Base-by-base conservation (phyloP, 2,329 filamentous ascomycete species). In the Ustulina deusta region DNA sequence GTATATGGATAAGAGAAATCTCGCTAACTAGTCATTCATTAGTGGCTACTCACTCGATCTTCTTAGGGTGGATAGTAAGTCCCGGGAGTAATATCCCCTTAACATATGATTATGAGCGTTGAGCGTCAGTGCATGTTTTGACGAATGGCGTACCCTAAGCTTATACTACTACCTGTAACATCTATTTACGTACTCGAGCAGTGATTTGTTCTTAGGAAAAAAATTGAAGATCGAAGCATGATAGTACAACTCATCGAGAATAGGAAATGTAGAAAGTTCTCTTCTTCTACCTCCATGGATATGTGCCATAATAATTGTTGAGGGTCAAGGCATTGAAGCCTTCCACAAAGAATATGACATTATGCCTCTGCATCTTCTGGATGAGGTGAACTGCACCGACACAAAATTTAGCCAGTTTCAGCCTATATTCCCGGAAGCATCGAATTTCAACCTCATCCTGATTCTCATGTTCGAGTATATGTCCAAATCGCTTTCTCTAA, bases 371-470 rank as follows among this genome's bases (percentile, higher is more conserved):
- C 0, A 85, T 86, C 17, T 79, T 82, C 62, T 83, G 79, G 68
- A 91, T 83, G 68, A 63, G 67, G 51, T 86, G 83, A 40, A 91
- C 84, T 63, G 88, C 88, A 75, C 94, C 91, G 65, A 93, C 83
- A 69, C 89, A 85, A 71, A 87, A 91, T 34, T 84, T 82, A 54
- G 83, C 83, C 36, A 93, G 83, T 73, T 84, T 85, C 68, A 48
- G 61, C 10, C 48, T 36, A 20, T 68, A 61, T 13, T 82, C 78
- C 36, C 88, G 84, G 80, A 89, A 92, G 49, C 83, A 82, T 27
- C 78, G 78, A 70, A 94, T 85, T 81, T 94, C 91, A 38, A n/a
- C n/a, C n/a, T 89, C 88, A 72, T 94, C 90, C 6, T 90, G 84
- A 69, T 93, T n/a, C n/a, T n/a, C 89, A 77, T 88, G 87, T 71